Percentiles rank a stretch among this genome's conserved stretches.
Evolutionary conservation across 2,329 filamentous ascomycete species (phyloP).

Genomic region (Seiridium cupressi): DNA sequence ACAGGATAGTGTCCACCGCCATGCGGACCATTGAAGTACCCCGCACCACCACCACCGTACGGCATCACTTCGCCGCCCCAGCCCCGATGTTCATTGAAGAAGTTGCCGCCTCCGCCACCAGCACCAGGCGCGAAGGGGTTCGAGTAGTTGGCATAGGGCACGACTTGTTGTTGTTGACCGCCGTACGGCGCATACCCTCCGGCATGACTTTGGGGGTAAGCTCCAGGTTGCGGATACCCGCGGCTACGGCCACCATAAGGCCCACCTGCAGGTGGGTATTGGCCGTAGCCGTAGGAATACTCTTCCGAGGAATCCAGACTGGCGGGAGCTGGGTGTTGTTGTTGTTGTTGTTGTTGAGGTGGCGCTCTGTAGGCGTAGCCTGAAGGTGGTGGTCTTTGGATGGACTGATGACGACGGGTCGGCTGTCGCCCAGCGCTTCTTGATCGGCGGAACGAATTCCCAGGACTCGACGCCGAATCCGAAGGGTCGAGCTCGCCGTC

Average conservation of each 20-base stretch:
- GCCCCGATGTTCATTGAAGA: slow-evolving; percentile 31
- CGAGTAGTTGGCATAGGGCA: slow-evolving; percentile 39
- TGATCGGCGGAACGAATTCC: slow-evolving; percentile 26
- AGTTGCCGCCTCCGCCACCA: slow-evolving; percentile 39
- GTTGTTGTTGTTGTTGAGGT: slow-evolving; percentile 7
- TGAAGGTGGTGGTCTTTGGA: slow-evolving; percentile 22
- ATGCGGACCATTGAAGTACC: slow-evolving; percentile 38
- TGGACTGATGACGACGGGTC: slow-evolving; percentile 34
- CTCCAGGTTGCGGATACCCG: slow-evolving; percentile 21
- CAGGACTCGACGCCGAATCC: slow-evolving; percentile 54
- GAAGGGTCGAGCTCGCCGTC: slow-evolving; percentile 54
- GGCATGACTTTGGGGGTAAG: slow-evolving; percentile 49
- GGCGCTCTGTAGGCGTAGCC: slow-evolving; percentile 20
- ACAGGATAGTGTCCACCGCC: slow-evolving; percentile 24
- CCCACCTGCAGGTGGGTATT: slow-evolving; percentile 15
- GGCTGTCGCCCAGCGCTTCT: slow-evolving; percentile 32
- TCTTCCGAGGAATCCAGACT: slow-evolving; percentile 65
- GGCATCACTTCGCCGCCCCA: slow-evolving; percentile 31
- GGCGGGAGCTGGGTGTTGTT: slow-evolving; percentile 36
- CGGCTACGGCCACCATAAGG: slow-evolving; percentile 33
- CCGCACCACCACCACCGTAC: slow-evolving; percentile 30
- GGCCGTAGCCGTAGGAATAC: slow-evolving; percentile 38
- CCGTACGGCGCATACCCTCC: slow-evolving; percentile 39
- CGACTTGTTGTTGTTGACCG: slow-evolving; percentile 24
- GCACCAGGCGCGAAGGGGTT: slow-evolving; percentile 28